These are phyloP conservation scores for Euphrasia arctica DNA, from an alignment of 305 asterid genomes.

Conservation along the genomic window DNA sequence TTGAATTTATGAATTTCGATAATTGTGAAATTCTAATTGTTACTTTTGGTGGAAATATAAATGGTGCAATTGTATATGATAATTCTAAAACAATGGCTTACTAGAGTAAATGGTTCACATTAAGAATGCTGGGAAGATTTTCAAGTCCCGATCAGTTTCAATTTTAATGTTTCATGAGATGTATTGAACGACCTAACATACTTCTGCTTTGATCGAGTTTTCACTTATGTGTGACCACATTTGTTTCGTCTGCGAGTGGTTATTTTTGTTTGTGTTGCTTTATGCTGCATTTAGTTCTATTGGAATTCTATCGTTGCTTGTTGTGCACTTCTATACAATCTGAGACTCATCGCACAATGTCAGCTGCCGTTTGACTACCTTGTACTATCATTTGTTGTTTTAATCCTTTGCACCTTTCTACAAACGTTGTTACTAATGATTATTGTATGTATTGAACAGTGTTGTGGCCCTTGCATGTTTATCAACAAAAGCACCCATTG, in stretches of 20 bases:
- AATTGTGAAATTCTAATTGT: neutral
- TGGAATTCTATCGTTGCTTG: neutral
- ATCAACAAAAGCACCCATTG: conserved; percentile 91
- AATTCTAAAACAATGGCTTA: neutral
- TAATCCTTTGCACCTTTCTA: neutral
- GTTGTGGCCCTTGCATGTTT: conserved; percentile 81
- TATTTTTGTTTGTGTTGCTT: neutral
- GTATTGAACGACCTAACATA: neutral
- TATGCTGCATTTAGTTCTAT: neutral
- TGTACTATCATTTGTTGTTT: neutral
- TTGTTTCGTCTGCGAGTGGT: neutral
- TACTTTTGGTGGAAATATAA: neutral
- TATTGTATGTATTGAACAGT: conserved; percentile 39
- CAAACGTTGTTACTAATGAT: conserved; percentile 17
- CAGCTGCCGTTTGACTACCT: conserved; percentile 14
- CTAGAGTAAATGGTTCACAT: neutral
- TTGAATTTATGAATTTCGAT: neutral
- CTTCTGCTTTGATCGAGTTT: neutral
- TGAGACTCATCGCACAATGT: neutral
- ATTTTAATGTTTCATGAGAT: neutral
- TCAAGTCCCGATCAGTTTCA: neutral
- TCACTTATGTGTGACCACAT: neutral
- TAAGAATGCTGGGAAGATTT: conserved; percentile 12
- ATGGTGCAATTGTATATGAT: conserved; percentile 10
- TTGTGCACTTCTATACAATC: neutral